These are phyloP conservation scores for Rhodotorula mucilaginosa DNA, from an alignment of 1,284 basidiomycete species.

Conservation along the genomic window DNA sequence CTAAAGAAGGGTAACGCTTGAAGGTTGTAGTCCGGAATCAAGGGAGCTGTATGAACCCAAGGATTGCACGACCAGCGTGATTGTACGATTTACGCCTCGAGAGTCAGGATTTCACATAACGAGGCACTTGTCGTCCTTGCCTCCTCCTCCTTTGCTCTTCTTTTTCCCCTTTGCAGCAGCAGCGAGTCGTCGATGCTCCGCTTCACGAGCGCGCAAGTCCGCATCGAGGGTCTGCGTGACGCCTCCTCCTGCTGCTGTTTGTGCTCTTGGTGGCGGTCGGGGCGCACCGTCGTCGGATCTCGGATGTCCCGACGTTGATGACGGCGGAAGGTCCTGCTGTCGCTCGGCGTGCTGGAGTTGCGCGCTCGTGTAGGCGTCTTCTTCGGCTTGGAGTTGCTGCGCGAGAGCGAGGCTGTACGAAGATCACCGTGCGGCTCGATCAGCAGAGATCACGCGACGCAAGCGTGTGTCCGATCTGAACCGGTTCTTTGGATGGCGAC, in stretches of 20 bases:
- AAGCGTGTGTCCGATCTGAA: neutral
- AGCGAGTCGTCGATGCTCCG: neutral
- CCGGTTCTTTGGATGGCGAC: too few relatives aligned
- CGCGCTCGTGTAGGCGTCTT: slow-evolving; percentile 53
- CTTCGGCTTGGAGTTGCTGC: slow-evolving; percentile 67
- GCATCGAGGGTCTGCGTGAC: neutral
- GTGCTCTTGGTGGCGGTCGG: neutral
- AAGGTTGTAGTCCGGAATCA: neutral
- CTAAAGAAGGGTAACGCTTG: neutral
- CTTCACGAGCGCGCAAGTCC: neutral
- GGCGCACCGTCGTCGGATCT: neutral
- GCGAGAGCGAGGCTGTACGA: slow-evolving; percentile 61
- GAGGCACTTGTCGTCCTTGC: slow-evolving; percentile 30
- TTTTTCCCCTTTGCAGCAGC: neutral
- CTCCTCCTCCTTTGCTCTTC: neutral
- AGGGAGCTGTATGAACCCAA: neutral
- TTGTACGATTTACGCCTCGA: neutral
- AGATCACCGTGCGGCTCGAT: neutral
- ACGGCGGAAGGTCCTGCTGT: too few relatives aligned
- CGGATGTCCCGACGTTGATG: neutral
- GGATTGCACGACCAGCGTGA: neutral
- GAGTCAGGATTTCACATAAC: slow-evolving; percentile 15
- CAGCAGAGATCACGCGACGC: neutral
- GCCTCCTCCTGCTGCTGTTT: neutral
- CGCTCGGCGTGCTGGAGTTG: neutral